A percentile compares a stretch with the other conserved stretches of the same genome.
These are phyloP conservation scores for Nadsonia commutata DNA, from an alignment of 1,139 yeast genomes.

Conservation along the genomic window DNA sequence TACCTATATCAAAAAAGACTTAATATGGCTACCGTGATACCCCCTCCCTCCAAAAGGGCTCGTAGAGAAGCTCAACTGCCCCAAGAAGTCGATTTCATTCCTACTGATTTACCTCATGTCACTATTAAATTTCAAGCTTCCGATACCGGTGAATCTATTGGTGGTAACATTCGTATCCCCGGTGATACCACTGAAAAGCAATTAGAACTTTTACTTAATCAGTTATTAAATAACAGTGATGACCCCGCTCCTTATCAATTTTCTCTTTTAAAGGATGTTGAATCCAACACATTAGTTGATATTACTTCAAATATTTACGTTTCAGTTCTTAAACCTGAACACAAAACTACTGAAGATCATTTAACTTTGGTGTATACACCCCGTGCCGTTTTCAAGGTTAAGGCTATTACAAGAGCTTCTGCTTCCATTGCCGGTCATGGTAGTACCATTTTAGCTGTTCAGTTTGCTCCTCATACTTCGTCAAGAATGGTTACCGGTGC, in stretches of 20 bases:
- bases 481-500: slow-evolving; percentile 89
- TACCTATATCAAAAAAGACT: not conserved
- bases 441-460: slow-evolving; percentile 78
- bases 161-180: slow-evolving; percentile 82
- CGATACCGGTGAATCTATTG: slow-evolving; percentile 81
- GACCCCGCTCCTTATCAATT: slow-evolving; percentile 89
- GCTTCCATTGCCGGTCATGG: slow-evolving; percentile 95
- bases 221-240: slow-evolving; percentile 35
- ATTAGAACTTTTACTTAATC: slow-evolving; percentile 73
- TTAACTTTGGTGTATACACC: slow-evolving; percentile 87
- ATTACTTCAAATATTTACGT: slow-evolving; percentile 62
- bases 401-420: slow-evolving; percentile 78
- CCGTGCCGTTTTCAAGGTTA: slow-evolving; percentile 84
- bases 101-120: slow-evolving; percentile 74
- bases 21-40: slow-evolving; percentile 78
- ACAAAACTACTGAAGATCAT: slow-evolving; percentile 85
- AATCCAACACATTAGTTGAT: slow-evolving; percentile 40
- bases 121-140: slow-evolving; percentile 82
- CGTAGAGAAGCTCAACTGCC: slow-evolving; percentile 72
- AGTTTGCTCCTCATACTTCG: slow-evolving; percentile 84
- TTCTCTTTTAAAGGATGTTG: slow-evolving; percentile 38
- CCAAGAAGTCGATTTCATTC: slow-evolving; percentile 59
- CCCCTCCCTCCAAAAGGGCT: slow-evolving; percentile 89
- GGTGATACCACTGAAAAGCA: slow-evolving; percentile 79
- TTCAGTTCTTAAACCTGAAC: slow-evolving; percentile 73